A percentile compares a stretch with the other conserved stretches of the same genome.
These are phyloP conservation scores for Xylariaceae sp. DNA, from an alignment of 2,329 filamentous ascomycete species.

Conservation along the genomic window DNA sequence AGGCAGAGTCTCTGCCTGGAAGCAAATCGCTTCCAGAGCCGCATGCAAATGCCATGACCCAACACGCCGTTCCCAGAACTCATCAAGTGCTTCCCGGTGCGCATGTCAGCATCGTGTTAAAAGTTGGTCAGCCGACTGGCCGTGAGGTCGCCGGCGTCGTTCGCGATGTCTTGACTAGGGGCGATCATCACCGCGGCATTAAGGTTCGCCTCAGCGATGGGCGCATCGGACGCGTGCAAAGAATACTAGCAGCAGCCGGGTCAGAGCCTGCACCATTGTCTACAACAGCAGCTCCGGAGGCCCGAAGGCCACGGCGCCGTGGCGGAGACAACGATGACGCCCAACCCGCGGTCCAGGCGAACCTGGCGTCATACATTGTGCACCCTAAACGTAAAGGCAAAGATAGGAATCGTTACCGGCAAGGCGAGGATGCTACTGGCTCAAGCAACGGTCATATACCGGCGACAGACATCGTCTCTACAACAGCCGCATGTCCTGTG, in stretches of 20 bases:
- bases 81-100: conserved; percentile 59
- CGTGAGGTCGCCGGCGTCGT: conserved; percentile 66
- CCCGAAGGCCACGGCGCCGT: conserved; percentile 27
- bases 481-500: conserved; percentile 56
- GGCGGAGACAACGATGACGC: conserved; percentile 37
- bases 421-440: conserved; percentile 14
- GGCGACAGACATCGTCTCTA: conserved; percentile 25
- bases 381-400: conserved; percentile 33
- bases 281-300: conserved; percentile 19
- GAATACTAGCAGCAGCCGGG: conserved; percentile 39
- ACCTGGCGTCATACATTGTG: conserved; percentile 51
- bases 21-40: background rate
- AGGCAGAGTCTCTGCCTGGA: too few species aligned
- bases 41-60: conserved; percentile 2
- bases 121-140: conserved; percentile 73
- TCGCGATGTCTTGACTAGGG: conserved; percentile 65
- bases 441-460: conserved; percentile 10
- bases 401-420: conserved; percentile 24
- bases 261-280: conserved; percentile 11
- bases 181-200: conserved; percentile 74
- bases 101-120: conserved; percentile 69
- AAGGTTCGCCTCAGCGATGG: conserved; percentile 73
- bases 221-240: conserved; percentile 71
- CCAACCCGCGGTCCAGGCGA: conserved; percentile 41
- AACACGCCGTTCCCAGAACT: conserved; percentile 41